A percentile compares a stretch with the other conserved stretches of the same genome.
Evolutionary conservation across 2,329 filamentous ascomycete species (phyloP).

Genomic region (Tolypocladium pustulatum): DNA sequence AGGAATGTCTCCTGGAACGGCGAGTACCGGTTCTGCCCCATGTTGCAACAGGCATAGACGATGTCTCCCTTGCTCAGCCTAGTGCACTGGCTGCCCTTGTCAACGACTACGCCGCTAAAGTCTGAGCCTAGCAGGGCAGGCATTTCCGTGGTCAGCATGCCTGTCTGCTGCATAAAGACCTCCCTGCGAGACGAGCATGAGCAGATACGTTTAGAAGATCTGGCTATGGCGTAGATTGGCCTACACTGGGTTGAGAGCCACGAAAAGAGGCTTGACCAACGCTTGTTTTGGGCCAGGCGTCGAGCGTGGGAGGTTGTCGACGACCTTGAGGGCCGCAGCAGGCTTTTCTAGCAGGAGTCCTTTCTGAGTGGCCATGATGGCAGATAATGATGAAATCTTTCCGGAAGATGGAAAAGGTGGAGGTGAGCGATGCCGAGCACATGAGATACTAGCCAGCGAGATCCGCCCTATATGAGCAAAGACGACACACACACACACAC

Average conservation of each 20-base stretch:
- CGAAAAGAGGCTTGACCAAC: slow-evolving; percentile 23
- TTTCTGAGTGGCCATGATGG: slow-evolving; percentile 8
- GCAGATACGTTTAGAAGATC: neutral
- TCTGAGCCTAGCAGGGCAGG: slow-evolving; percentile 28
- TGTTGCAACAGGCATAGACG: slow-evolving; percentile 22
- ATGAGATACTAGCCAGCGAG: neutral
- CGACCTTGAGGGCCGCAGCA: slow-evolving; percentile 10
- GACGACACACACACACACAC: neutral
- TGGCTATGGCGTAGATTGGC: neutral
- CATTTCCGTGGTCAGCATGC: slow-evolving; percentile 19
- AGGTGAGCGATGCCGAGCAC: neutral
- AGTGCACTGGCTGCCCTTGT: slow-evolving; percentile 15
- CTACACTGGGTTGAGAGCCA: slow-evolving; percentile 26
- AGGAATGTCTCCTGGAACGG: slow-evolving; percentile 28
- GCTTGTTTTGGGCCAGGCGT: slow-evolving; percentile 20
- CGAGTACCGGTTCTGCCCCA: slow-evolving; percentile 20
- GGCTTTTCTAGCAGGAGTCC: slow-evolving; percentile 10
- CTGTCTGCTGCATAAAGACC: slow-evolving; percentile 19
- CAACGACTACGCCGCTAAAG: slow-evolving; percentile 20
- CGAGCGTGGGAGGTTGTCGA: slow-evolving; percentile 11
- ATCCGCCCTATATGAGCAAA: neutral
- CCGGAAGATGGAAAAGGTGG: neutral
- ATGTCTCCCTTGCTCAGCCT: slow-evolving; percentile 22
- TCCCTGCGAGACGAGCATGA: slow-evolving; percentile 12
- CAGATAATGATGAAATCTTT: neutral